A percentile compares a stretch with the other conserved stretches of the same genome.
Conservation (phyloP, 345 rosid genomes). For the Raphanus sativus region DNA sequence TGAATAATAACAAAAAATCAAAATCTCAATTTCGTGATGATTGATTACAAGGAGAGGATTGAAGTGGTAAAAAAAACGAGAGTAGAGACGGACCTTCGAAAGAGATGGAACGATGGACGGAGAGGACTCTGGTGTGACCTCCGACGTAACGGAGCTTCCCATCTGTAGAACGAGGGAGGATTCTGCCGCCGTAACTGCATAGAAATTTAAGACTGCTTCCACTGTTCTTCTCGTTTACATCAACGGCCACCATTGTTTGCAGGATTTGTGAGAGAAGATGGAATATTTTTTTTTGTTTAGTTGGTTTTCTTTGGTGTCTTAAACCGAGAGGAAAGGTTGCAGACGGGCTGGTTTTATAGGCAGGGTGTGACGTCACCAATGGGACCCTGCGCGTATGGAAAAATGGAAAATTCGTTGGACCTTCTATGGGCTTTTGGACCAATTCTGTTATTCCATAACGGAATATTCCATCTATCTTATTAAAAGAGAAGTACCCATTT, state of each 20-base stretch:
- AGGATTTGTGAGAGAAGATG: constrained; percentile 12
- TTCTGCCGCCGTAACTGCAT: constrained; percentile 83
- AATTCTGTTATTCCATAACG: constrained; percentile 27
- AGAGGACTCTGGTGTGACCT: constrained; percentile 76
- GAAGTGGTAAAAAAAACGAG: not conserved
- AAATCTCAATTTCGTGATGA: not conserved
- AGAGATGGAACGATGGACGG: constrained; percentile 64
- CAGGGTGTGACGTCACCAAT: constrained; percentile 15
- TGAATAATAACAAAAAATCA: not conserved
- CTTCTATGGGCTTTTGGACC: constrained; percentile 23
- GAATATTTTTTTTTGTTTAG: not conserved
- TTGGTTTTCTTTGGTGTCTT: constrained; percentile 11
- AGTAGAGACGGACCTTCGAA: constrained; percentile 50
- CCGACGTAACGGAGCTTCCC: constrained; percentile 85
- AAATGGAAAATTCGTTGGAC: constrained; percentile 20
- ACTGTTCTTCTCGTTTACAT: constrained; percentile 24
- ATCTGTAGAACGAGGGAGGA: constrained; percentile 65
- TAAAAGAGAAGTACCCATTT: no score
- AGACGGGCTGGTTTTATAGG: constrained; percentile 28
- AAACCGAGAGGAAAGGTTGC: constrained; percentile 35
- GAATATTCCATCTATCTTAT: constrained; percentile 37
- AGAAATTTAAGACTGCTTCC: constrained; percentile 60
- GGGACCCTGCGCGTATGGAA: constrained; percentile 28
- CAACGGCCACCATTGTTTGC: constrained; percentile 30
- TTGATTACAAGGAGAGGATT: not conserved